Conservation (phyloP, 2,329 filamentous ascomycete species). For the Alternaria triticina region DNA sequence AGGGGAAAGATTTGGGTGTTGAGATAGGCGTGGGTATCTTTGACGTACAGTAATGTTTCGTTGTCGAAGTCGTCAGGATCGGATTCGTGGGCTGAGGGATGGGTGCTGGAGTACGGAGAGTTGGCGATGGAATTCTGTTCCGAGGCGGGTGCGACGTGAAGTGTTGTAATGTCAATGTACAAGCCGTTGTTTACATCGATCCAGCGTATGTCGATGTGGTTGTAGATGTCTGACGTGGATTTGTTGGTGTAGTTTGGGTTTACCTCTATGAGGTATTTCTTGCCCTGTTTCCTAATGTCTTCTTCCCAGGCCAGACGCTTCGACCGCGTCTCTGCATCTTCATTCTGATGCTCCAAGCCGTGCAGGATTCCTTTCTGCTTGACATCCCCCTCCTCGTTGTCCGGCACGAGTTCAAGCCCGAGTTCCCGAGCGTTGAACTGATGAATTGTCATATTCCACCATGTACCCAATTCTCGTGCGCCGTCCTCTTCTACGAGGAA, state of each 20-base stretch:
- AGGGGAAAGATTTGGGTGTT: slow-evolving; percentile 64
- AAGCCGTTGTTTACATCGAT: slow-evolving; percentile 65
- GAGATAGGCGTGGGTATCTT: slow-evolving; percentile 63
- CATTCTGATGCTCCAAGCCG: slow-evolving; percentile 24
- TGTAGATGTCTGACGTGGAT: slow-evolving; percentile 54
- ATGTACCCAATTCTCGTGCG: slow-evolving; percentile 62
- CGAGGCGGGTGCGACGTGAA: slow-evolving; percentile 54
- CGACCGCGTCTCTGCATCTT: slow-evolving; percentile 1
- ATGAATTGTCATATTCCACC: slow-evolving; percentile 69
- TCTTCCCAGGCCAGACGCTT: slow-evolving; percentile 3
- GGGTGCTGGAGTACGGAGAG: background rate
- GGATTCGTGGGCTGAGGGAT: slow-evolving; percentile 3
- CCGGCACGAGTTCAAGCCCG: slow-evolving; percentile 1
- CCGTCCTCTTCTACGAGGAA: slow-evolving; percentile 63
- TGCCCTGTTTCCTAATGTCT: slow-evolving; percentile 21
- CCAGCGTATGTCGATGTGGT: slow-evolving; percentile 67
- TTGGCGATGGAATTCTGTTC: slow-evolving; percentile 15
- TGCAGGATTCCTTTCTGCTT: background rate
- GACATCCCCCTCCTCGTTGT: background rate
- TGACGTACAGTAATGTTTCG: slow-evolving; percentile 49
- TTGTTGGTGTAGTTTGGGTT: slow-evolving; percentile 62
- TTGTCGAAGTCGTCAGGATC: background rate
- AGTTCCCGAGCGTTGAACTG: slow-evolving; percentile 28
- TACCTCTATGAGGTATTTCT: slow-evolving; percentile 63
- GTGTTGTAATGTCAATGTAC: slow-evolving; percentile 67